Evolutionary conservation across 441 rosid genomes (phyloP).

Genomic region (Theobroma grandiflorum): DNA sequence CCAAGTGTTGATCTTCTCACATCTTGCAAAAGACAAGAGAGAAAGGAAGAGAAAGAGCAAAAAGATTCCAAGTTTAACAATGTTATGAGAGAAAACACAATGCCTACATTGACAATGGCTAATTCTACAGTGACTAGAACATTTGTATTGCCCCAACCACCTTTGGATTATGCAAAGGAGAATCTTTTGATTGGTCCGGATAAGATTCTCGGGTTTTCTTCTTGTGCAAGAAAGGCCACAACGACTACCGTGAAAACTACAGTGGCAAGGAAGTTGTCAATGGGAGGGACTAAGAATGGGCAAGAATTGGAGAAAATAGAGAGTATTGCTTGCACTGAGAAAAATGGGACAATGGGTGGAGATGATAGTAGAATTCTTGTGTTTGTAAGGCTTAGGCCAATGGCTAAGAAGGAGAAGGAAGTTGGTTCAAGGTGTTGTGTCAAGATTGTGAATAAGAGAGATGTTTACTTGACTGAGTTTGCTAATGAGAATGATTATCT

Average conservation of each 20-base stretch:
- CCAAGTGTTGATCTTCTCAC: constrained; percentile 60
- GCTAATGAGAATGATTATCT: constrained; percentile 84
- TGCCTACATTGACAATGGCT: constrained; percentile 32
- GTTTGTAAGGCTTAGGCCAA: constrained; percentile 94
- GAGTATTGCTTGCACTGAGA: constrained; percentile 35
- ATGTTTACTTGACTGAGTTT: constrained; percentile 86
- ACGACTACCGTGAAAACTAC: constrained; percentile 29
- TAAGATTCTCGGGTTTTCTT: constrained; percentile 59
- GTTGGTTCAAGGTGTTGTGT: constrained; percentile 82
- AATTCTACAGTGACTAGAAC: constrained; percentile 54
- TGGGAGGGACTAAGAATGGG: constrained; percentile 50
- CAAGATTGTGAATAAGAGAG: constrained; percentile 78
- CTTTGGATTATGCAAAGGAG: constrained; percentile 65
- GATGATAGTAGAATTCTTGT: constrained; percentile 66
- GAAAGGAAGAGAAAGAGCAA: constrained; percentile 31
- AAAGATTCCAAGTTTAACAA: constrained; percentile 43
- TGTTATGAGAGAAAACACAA: constrained; percentile 53
- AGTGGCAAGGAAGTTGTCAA: constrained; percentile 75
- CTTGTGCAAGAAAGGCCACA: constrained; percentile 56
- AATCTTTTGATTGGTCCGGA: constrained; percentile 60
- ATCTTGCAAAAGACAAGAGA: constrained; percentile 51
- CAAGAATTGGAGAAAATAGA: constrained; percentile 56
- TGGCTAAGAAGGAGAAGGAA: constrained; percentile 91
- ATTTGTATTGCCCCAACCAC: constrained; percentile 56
- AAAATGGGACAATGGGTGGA: constrained; percentile 29